Evolutionary conservation across 352 stramenopile species (phyloP), one percentile per base, ranked within the genome.

Genomic region (Globisporangium megalacanthum): DNA sequence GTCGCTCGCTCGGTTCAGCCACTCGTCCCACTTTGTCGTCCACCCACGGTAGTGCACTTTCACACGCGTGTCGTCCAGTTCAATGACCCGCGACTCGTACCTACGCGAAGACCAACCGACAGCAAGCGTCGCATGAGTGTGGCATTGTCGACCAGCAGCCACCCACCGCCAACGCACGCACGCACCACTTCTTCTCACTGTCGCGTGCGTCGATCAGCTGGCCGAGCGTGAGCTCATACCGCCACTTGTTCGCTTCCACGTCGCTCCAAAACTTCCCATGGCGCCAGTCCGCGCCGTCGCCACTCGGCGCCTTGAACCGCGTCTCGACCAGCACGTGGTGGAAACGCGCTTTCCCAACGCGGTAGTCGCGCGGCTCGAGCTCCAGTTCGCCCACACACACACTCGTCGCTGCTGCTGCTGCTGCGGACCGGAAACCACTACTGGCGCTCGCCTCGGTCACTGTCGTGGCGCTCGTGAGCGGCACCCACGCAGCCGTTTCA

Each of bases 1-100:
- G 14, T 80, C 59, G 11, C 95, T 98, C 58, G 91, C 76, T 33
- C 79, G 86, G 6, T 77, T 62, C 25, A 99, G 72, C 94, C 94
- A 98, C 69, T 99, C 95, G 70, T 99, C 95, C 97, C 97, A 99
- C 58, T 97, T 92, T 11, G 83, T 60, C 3, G 97, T 97, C 96
- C 96, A 99, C 7, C 96, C 96, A 55, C 98, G 97, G 66, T 98
- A 99, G 66, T 98, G 95, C 35, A 99, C 86, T 35, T 94, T 74
- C 35, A 98, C 72, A 4, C 83, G 64, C 6, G 31, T 66, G 1
- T 66, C 44, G 2, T 69, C 59, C 31, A 81, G n/a, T 1, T 66
- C 71, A 3, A 91, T 60, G 17, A 92, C 62, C 6, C 76, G 68
- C 17, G 80, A 86, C 45, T 94, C 84, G 41, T 88, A 88, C 69